Percentiles rank a stretch among this genome's conserved stretches.
Conservation (phyloP, 2,329 filamentous ascomycete species). For the Arthrobotrys musiformis region DNA sequence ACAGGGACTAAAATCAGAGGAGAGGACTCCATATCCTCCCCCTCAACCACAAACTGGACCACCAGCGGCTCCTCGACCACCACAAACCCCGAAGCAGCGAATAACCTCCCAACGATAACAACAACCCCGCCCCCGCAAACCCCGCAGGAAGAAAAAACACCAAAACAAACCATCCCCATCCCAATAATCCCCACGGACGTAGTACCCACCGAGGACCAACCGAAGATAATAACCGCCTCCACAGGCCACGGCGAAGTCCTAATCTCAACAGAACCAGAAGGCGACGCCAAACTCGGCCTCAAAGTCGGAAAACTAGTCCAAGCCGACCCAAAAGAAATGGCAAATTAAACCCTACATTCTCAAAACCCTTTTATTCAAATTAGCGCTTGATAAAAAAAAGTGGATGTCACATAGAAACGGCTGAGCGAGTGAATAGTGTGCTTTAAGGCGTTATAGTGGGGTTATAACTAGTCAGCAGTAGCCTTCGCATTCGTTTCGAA, state of each 20-base stretch:
- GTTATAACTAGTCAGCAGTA: too few species aligned
- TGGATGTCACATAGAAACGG: too few species aligned
- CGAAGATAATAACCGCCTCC: conserved; percentile 36
- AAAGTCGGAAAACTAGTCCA: conserved; percentile 41
- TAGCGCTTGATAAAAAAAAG: too few species aligned
- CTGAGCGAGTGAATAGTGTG: too few species aligned
- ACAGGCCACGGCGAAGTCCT: conserved; percentile 30
- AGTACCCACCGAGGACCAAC: too few species aligned
- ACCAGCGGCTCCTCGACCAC: conserved; percentile 38
- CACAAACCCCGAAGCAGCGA: not conserved
- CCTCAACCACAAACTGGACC: conserved; percentile 44
- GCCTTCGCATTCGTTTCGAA: too few species aligned
- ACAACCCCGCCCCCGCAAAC: conserved; percentile 28
- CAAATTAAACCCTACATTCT: conserved; percentile 6
- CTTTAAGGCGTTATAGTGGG: too few species aligned
- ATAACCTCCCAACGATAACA: conserved; percentile 20
- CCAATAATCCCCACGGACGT: too few species aligned
- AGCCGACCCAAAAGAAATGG: conserved; percentile 40
- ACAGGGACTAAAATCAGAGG: not conserved
- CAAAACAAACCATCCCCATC: too few species aligned
- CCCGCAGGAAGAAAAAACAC: not conserved
- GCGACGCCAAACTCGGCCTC: conserved; percentile 12
- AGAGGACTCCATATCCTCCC: conserved; percentile 39
- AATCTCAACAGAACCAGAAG: conserved; percentile 39
- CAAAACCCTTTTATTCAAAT: too few species aligned